These are phyloP conservation scores for Aspergillus haitiensis DNA, from an alignment of 495 filamentous ascomycete genomes.

Conservation along the genomic window DNA sequence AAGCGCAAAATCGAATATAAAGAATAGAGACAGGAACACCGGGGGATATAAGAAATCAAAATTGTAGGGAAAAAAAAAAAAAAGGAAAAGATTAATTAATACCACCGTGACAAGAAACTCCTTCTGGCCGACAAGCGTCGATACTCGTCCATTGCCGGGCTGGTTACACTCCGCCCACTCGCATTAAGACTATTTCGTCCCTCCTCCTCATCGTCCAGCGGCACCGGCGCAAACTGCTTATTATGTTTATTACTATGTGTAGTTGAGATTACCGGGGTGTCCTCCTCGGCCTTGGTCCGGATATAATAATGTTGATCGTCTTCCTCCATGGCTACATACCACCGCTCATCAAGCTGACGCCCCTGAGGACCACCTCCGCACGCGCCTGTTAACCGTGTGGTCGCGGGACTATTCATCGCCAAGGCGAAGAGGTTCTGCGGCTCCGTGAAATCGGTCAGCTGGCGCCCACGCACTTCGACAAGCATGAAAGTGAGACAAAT, in stretches of 20 bases:
- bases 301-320: slow-evolving; percentile 43
- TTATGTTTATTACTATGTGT: no score
- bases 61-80: no score
- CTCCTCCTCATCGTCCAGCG: not conserved
- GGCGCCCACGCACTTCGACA: slow-evolving; percentile 47
- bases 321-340: slow-evolving; percentile 54
- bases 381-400: slow-evolving; percentile 53
- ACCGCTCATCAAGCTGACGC: slow-evolving; percentile 55
- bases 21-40: no score
- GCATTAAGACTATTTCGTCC: slow-evolving; percentile 23
- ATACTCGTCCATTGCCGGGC: slow-evolving; percentile 38
- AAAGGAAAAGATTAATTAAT: slow-evolving; percentile 23
- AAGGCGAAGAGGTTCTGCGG: slow-evolving; percentile 70
- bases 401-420: slow-evolving; percentile 66
- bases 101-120: slow-evolving; percentile 31
- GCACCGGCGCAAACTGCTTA: no score
- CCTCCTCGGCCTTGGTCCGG: slow-evolving; percentile 33
- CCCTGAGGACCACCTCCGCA: slow-evolving; percentile 63
- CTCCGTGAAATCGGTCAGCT: slow-evolving; percentile 74
- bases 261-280: not conserved
- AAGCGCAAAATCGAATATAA: no score
- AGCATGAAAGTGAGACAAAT: slow-evolving; percentile 60
- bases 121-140: slow-evolving; percentile 29
- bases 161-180: slow-evolving; percentile 21
- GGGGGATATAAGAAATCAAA: no score